Evolutionary conservation across 169 alveolate species (phyloP).

Genomic region (Plasmodium coatneyi): DNA sequence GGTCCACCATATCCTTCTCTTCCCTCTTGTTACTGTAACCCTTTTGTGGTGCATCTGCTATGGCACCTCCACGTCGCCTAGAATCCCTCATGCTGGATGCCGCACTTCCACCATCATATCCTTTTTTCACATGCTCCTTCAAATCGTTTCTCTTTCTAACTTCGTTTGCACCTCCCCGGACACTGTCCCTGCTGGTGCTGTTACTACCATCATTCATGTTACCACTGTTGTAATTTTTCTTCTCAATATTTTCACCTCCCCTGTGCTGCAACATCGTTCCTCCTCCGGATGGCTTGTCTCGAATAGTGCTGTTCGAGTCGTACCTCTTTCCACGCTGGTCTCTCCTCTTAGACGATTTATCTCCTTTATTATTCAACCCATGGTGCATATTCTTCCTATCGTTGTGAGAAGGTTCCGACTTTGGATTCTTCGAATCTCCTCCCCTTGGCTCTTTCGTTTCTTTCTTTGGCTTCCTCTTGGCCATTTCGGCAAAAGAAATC

Average conservation of each 20-base stretch:
- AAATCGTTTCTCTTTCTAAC: slow-evolving; percentile 13
- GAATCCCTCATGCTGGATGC: not conserved
- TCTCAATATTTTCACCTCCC: not conserved
- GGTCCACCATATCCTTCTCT: not conserved
- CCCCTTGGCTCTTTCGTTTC: slow-evolving; percentile 2
- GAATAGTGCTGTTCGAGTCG: not conserved
- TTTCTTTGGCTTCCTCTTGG: slow-evolving; percentile 56
- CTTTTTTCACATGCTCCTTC: slow-evolving; percentile 1
- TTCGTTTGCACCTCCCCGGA: not conserved
- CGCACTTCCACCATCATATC: not conserved
- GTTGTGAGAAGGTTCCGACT: not conserved
- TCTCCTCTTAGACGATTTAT: not conserved
- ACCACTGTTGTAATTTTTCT: not conserved
- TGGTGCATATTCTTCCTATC: not conserved
- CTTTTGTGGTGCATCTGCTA: not conserved
- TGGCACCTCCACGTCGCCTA: not conserved
- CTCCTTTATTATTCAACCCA: not conserved
- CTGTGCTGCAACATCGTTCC: not conserved
- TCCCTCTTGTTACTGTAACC: not conserved
- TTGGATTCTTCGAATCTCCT: not conserved
- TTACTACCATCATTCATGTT: not conserved
- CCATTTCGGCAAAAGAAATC: slow-evolving; percentile 72
- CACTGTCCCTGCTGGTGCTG: not conserved
- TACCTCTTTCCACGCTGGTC: not conserved
- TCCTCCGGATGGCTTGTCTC: not conserved